Conservation (phyloP, 208 protist species). For the Trypanosoma scelopori region DNA sequence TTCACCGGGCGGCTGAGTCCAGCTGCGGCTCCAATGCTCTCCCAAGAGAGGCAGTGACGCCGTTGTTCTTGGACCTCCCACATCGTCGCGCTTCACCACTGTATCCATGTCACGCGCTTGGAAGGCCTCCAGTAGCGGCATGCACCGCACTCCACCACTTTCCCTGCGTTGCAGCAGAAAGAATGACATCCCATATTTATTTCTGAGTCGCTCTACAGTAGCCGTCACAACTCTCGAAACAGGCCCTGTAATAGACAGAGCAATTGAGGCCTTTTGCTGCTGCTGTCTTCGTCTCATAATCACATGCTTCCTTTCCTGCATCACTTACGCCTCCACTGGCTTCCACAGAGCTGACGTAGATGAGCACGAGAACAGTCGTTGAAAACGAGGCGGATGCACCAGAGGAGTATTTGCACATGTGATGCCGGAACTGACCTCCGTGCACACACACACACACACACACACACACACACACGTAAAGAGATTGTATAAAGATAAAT, state of each 20-base stretch:
- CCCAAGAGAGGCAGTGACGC: neutral
- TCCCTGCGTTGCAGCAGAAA: neutral
- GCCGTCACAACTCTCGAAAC: neutral
- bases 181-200: constrained; percentile 13
- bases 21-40: neutral
- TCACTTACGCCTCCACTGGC: neutral
- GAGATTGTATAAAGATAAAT: no score
- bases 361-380: neutral
- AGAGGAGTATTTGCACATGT: neutral
- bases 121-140: neutral
- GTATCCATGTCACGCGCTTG: neutral
- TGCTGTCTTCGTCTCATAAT: neutral
- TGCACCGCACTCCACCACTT: neutral
- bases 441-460: neutral
- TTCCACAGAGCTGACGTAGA: no score
- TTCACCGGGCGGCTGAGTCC: constrained; percentile 1
- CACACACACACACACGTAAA: neutral
- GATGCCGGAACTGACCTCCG: neutral
- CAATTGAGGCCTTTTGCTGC: neutral
- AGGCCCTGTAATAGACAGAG: neutral
- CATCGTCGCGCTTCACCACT: neutral
- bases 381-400: neutral
- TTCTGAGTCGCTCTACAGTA: neutral
- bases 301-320: constrained; percentile 3
- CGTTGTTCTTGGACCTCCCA: neutral